phyloP scores from a whole-genome alignment of 495 filamentous ascomycete genomes.

The Cercophora samala region DNA sequence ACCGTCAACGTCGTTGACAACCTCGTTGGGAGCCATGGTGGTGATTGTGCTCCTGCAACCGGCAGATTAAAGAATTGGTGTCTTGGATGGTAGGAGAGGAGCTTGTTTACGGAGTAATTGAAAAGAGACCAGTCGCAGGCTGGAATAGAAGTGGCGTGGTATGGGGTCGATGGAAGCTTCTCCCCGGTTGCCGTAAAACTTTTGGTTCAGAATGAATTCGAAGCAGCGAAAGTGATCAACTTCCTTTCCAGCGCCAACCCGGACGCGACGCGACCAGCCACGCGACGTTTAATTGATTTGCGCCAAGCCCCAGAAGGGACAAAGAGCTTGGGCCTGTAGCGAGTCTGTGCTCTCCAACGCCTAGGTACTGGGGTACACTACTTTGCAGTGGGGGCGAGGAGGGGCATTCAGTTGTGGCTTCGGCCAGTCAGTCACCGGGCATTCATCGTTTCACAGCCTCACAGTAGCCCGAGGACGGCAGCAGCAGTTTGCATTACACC shows the following conservation, averaged over 20 bases:
- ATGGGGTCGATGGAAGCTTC: background rate
- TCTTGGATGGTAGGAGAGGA: background rate
- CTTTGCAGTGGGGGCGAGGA: background rate
- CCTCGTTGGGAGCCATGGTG: conserved; percentile 44
- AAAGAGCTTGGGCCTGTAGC: background rate
- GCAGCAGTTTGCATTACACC: background rate
- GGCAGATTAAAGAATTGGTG: background rate
- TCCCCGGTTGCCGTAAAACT: background rate
- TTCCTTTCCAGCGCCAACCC: background rate
- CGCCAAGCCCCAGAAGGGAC: background rate
- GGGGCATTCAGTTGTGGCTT: background rate
- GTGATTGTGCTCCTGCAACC: background rate
- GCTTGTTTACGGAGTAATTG: background rate
- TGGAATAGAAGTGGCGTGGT: background rate
- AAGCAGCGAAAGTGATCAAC: conserved; percentile 1
- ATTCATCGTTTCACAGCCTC: background rate
- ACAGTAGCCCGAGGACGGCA: background rate
- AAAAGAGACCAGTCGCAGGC: background rate
- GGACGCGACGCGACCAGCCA: conserved; percentile 15
- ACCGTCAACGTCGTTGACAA: conserved; percentile 55
- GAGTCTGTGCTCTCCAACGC: background rate
- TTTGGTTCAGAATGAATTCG: background rate
- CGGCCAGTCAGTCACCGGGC: conserved; percentile 18
- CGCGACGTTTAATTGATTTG: conserved; percentile 29
- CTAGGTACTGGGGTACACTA: background rate